A percentile compares a stretch with the other conserved stretches of the same genome.
These are phyloP conservation scores for Beta lomatogona DNA, from an alignment of 179 eudicot species.

Conservation along the genomic window DNA sequence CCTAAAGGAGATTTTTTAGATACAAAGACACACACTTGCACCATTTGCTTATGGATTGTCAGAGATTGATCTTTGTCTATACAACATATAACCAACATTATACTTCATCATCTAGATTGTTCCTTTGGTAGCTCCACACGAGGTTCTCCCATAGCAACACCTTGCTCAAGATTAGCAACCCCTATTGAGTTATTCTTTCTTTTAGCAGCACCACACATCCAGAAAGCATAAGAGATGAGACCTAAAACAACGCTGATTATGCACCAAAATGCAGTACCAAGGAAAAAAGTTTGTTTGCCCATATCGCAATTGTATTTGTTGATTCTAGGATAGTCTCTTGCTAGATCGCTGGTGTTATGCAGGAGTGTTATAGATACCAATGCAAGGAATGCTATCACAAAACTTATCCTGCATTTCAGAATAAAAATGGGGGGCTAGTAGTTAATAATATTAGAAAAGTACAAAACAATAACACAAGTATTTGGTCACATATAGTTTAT, in stretches of 20 bases:
- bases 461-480: too few species aligned
- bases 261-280: slow-evolving; percentile 23
- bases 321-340: not conserved
- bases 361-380: not conserved
- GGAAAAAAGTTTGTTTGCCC: not conserved
- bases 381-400: slow-evolving; percentile 14
- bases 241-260: slow-evolving; percentile 14
- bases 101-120: not conserved
- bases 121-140: slow-evolving; percentile 2
- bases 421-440: not conserved
- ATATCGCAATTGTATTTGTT: not conserved
- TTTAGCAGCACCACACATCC: not conserved
- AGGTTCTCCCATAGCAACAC: slow-evolving; percentile 22
- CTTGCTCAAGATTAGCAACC: not conserved
- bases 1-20: too few species aligned
- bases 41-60: too few species aligned
- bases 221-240: slow-evolving; percentile 9
- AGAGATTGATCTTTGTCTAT: not conserved
- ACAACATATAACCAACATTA: not conserved
- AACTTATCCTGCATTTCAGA: slow-evolving; percentile 10
- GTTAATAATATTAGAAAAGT: too few species aligned
- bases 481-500: too few species aligned
- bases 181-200: too few species aligned
- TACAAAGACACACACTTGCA: too few species aligned
- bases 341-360: not conserved